phyloP scores from a whole-genome alignment of 148 eudicot genomes.

The Dianthus caryophyllus region DNA sequence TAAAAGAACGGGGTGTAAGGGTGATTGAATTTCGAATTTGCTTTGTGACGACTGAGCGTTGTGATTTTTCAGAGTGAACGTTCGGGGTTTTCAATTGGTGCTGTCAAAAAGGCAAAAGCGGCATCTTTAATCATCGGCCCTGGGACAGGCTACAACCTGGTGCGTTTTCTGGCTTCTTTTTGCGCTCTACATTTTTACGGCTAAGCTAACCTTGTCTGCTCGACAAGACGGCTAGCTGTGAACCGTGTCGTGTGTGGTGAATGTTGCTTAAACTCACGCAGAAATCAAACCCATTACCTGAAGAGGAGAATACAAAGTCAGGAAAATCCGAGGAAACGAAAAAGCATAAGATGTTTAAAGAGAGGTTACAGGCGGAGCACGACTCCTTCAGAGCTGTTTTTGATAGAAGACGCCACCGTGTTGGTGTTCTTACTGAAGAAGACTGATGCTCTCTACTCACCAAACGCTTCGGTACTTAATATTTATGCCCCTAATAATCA shows the following conservation, averaged over 20 bases:
- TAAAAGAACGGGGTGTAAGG: neutral
- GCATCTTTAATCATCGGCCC: conserved; percentile 81
- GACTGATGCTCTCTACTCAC: conserved; percentile 22
- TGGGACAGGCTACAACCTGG: conserved; percentile 90
- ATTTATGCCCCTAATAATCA: neutral
- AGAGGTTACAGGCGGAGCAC: conserved; percentile 72
- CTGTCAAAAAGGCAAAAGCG: conserved; percentile 44
- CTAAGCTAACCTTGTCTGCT: neutral
- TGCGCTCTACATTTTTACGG: neutral
- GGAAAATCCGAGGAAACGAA: conserved; percentile 33
- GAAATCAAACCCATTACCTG: conserved; percentile 78
- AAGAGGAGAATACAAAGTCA: conserved; percentile 36
- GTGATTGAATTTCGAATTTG: neutral
- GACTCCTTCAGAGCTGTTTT: conserved; percentile 85
- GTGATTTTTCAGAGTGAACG: conserved; percentile 40
- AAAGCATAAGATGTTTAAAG: conserved; percentile 56
- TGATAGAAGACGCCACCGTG: conserved; percentile 75
- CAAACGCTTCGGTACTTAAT: neutral
- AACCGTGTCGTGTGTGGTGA: neutral
- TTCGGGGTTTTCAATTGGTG: conserved; percentile 83
- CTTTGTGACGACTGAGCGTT: conserved; percentile 6
- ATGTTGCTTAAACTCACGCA: conserved; percentile 30
- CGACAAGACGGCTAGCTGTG: neutral
- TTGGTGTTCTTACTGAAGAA: conserved; percentile 52
- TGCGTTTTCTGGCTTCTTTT: conserved; percentile 26